Conservation (phyloP, 179 eudicot genomes). For the Silene coronaria region DNA sequence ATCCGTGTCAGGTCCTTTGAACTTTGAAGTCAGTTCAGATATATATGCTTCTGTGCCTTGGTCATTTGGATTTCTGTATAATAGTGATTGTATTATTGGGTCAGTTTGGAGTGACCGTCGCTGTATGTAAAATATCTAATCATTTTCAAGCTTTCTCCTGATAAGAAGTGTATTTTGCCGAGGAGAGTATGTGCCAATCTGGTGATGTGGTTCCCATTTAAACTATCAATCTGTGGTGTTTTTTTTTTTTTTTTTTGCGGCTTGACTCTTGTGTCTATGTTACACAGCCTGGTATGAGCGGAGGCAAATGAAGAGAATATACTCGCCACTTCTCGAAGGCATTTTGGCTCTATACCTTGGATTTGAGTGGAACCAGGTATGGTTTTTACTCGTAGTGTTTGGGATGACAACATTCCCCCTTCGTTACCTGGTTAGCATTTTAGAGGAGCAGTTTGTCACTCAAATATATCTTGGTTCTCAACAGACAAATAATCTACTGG, state of each 20-base stretch:
- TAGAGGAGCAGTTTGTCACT: background rate
- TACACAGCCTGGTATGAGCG: conserved; percentile 91
- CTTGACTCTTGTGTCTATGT: background rate
- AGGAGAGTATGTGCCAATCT: background rate
- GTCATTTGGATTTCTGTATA: no score
- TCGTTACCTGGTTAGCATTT: background rate
- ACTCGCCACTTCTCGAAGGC: conserved; percentile 88
- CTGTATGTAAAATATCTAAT: no score
- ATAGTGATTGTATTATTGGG: no score
- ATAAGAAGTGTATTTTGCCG: no score
- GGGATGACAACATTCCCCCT: background rate
- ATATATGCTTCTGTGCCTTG: no score
- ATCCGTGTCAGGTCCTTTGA: no score
- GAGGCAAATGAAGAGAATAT: conserved; percentile 88
- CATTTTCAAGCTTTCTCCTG: no score
- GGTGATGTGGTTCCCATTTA: background rate
- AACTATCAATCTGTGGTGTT: no score
- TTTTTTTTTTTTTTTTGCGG: no score
- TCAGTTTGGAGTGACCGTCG: no score
- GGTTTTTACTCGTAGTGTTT: background rate
- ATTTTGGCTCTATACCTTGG: conserved; percentile 89
- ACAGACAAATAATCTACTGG: conserved; percentile 75
- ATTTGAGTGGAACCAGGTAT: conserved; percentile 92
- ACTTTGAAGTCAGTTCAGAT: no score
- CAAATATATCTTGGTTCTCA: background rate